Base-by-base conservation (phyloP, 2,329 filamentous ascomycete species). In the Amphichorda felina region DNA sequence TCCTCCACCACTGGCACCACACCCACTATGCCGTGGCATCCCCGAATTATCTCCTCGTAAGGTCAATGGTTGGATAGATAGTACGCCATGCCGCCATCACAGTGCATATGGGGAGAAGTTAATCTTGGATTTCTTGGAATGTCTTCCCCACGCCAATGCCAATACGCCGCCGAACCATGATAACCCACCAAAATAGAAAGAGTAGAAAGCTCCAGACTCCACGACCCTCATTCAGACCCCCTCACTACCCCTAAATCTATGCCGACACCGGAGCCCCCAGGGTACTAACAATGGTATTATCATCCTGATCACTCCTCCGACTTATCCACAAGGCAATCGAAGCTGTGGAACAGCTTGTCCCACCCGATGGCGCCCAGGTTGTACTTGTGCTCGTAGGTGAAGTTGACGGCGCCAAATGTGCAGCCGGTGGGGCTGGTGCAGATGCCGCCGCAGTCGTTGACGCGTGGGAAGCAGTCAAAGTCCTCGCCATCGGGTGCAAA, bases 361-460 rank as follows among this genome's bases (percentile, higher is more conserved):
- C 68, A 72, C 32, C 50, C 38, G 31, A 68, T 61, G 19, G 51
- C 53, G 18, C 55, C 51, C 35, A 72, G 45, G 45, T 72, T 58
- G 48, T 55, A 63, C 51, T 69, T 70, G 55, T 66, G 37, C 38
- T 53, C 45, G 45, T 62, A 66, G 41, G 50, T 43, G 43, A 60
- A 70, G 44, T 60, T 57, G 33, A 73, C 55, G 7, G 56, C 46
- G 25, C 68, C 69, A 39, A 68, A 59, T 0, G 68, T 71, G 53
- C 69, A 73, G 25, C 68, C 69, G 30, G 61, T 64, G 3, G 66
- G 66, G 32, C 66, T 69, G 4, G 35, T 63, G 57, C 68, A 73
- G 40, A 61, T 53, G 16, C 49, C 53, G 24, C 51, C 52, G 47
- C 69, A 72, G 17, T 47, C 37, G 36, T 46, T 45, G 7, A 57